Percentiles rank a stretch among this genome's conserved stretches.
phyloP scores from a whole-genome alignment of 257 asterid genomes.

The Asclepias syriaca region DNA sequence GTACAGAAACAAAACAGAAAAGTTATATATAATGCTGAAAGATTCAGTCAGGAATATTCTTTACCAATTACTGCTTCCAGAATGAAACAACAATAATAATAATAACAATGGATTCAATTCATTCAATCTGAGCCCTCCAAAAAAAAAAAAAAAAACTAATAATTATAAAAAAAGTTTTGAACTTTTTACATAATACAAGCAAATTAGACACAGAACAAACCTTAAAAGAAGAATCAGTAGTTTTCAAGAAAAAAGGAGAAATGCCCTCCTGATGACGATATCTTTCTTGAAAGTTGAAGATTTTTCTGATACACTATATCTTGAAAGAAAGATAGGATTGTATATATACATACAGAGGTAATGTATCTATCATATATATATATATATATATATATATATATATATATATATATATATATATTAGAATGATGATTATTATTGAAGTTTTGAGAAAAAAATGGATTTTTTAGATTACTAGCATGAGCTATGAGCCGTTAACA shows the following conservation, averaged over 20 bases:
- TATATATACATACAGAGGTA: background rate
- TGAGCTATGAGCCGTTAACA: no score
- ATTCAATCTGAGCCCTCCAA: no score
- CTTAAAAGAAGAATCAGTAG: background rate
- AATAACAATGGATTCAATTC: no score
- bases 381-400: no score
- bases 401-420: no score
- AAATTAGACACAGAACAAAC: background rate
- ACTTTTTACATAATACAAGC: background rate
- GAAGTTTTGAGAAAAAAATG: background rate
- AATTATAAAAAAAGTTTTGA: background rate
- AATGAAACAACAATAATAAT: background rate
- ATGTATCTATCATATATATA: background rate
- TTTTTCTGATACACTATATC: background rate
- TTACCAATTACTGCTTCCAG: background rate
- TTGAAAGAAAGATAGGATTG: background rate
- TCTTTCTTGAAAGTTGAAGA: background rate
- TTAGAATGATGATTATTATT: background rate
- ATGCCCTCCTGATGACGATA: background rate
- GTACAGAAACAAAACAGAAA: background rate
- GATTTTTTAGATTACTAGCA: background rate
- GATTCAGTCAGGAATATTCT: background rate
- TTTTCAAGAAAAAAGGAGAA: no score
- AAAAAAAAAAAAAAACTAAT: no score
- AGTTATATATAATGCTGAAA: background rate